These are phyloP conservation scores for Yamadazyma pseudoaaseri DNA, from an alignment of 1,139 yeast genomes.

Conservation along the genomic window DNA sequence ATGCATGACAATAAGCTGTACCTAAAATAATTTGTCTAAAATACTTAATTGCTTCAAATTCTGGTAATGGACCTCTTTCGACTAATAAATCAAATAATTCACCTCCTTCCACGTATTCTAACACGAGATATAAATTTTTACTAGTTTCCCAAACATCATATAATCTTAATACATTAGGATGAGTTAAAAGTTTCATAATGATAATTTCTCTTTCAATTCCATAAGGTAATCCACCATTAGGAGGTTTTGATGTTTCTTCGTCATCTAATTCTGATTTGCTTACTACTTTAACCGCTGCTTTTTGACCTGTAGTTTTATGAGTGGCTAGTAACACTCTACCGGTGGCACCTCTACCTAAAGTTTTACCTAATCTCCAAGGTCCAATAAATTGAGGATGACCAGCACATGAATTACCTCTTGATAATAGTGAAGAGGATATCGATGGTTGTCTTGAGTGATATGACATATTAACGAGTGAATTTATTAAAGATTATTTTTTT, in stretches of 20 bases:
- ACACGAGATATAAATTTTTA: constrained; percentile 67
- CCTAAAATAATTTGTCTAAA: constrained; percentile 75
- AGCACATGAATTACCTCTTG: constrained; percentile 17
- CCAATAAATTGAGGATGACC: constrained; percentile 55
- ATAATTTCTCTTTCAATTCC: constrained; percentile 83
- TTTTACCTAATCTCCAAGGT: constrained; percentile 79
- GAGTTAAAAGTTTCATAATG: constrained; percentile 75
- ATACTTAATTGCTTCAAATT: constrained; percentile 68
- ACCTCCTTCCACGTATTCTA: constrained; percentile 84
- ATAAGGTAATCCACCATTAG: constrained; percentile 59
- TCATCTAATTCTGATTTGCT: constrained; percentile 58
- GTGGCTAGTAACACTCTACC: constrained; percentile 77
- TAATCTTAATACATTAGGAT: constrained; percentile 71
- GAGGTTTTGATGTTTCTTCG: constrained; percentile 28
- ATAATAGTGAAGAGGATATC: constrained; percentile 35
- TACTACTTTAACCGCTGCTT: constrained; percentile 81
- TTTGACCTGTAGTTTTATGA: constrained; percentile 64
- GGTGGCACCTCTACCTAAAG: constrained; percentile 80
- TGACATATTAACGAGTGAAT: constrained; percentile 22
- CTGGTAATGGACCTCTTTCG: constrained; percentile 79
- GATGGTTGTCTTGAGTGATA: constrained; percentile 42
- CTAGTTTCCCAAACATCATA: constrained; percentile 87
- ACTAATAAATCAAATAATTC: constrained; percentile 75
- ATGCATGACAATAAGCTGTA: constrained; percentile 79
- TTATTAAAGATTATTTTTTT: constrained; percentile 1